A percentile compares a stretch with the other conserved stretches of the same genome.
phyloP scores from a whole-genome alignment of 2,329 filamentous ascomycete genomes.

The Claviceps sp. region DNA sequence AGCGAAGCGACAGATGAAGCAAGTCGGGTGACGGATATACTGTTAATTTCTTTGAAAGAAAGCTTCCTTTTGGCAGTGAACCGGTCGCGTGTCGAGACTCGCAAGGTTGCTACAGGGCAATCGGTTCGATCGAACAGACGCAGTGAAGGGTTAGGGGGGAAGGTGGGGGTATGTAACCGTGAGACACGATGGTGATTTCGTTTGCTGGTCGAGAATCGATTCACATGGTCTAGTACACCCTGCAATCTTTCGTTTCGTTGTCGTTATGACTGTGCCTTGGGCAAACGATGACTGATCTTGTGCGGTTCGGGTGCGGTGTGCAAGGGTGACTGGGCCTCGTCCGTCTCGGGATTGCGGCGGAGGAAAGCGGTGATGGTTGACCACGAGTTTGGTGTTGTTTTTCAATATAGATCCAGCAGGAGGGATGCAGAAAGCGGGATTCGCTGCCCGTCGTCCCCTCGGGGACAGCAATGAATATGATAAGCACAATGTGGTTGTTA shows the following conservation, averaged over 20 bases:
- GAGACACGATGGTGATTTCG: neutral
- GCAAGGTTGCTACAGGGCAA: neutral
- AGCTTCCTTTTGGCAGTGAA: neutral
- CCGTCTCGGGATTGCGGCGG: too few species aligned
- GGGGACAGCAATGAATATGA: conserved; percentile 10
- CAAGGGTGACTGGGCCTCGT: too few species aligned
- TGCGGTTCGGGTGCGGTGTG: too few species aligned
- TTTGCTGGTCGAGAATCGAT: neutral
- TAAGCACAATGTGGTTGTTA: conserved; percentile 6
- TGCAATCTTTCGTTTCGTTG: conserved; percentile 7
- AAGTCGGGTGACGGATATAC: too few species aligned
- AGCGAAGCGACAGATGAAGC: neutral
- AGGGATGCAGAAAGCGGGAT: conserved; percentile 8
- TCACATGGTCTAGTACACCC: conserved; percentile 1
- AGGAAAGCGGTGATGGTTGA: too few species aligned
- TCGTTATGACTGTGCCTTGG: neutral
- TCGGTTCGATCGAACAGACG: neutral
- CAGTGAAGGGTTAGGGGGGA: neutral
- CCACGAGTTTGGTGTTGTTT: too few species aligned
- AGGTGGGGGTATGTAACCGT: neutral
- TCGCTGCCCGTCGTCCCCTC: conserved; percentile 10
- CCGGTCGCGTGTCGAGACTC: neutral
- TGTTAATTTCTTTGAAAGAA: too few species aligned
- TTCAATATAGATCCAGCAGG: neutral
- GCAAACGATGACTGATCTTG: too few species aligned